These are phyloP conservation scores for Barbarea vulgaris DNA, from an alignment of 345 rosid species.

Conservation along the genomic window DNA sequence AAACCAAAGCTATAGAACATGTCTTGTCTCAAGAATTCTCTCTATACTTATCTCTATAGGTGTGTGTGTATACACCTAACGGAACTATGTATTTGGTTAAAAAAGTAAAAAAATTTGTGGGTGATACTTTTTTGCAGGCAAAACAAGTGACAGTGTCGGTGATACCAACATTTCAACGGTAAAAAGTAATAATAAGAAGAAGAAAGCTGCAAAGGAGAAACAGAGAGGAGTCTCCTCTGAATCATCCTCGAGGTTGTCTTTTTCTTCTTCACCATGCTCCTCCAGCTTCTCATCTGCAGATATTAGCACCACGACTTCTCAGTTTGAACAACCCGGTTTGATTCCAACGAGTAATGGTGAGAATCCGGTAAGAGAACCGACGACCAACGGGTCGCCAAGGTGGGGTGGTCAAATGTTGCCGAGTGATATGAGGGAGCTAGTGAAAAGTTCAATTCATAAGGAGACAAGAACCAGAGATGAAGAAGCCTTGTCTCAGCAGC, in stretches of 20 bases:
- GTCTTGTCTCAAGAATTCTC: conserved; percentile 24
- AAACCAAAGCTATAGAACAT: conserved; percentile 35
- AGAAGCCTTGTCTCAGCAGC: conserved; percentile 63
- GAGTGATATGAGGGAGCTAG: conserved; percentile 55
- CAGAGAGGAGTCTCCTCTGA: conserved; percentile 61
- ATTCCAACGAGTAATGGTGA: conserved; percentile 40
- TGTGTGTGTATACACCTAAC: not conserved
- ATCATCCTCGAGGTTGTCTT: conserved; percentile 59
- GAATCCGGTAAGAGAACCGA: conserved; percentile 27
- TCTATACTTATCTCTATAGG: not conserved
- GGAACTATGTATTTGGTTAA: not conserved
- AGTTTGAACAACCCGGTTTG: conserved; percentile 46
- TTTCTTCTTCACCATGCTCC: conserved; percentile 78
- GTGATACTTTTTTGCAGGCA: conserved; percentile 46
- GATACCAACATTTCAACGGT: conserved; percentile 47
- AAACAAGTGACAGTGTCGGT: conserved; percentile 42
- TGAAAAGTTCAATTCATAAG: conserved; percentile 65
- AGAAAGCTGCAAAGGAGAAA: conserved; percentile 54
- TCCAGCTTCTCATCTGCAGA: conserved; percentile 74
- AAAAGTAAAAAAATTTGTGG: conserved; percentile 21
- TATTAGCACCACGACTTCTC: conserved; percentile 53
- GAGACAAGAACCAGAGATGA: conserved; percentile 64
- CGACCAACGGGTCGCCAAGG: conserved; percentile 41
- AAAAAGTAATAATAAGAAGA: conserved; percentile 45
- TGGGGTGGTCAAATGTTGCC: conserved; percentile 45